These are phyloP conservation scores for Nemania abortiva DNA, from an alignment of 2,329 filamentous ascomycete species.

Conservation along the genomic window DNA sequence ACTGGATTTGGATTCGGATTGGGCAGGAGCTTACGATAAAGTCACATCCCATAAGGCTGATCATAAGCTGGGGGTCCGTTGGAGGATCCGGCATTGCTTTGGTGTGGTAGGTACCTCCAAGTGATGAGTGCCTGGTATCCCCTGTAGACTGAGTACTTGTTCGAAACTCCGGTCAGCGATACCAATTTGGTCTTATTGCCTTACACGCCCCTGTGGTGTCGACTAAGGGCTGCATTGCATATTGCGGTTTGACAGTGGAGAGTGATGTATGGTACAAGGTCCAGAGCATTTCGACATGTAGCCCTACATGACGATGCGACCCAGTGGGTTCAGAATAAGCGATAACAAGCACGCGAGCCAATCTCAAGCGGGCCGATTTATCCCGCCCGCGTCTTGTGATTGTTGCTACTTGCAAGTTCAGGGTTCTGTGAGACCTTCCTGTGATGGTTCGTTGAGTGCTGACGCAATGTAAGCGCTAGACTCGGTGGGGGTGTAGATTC, in stretches of 20 bases:
- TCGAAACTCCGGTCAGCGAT: constrained; percentile 26
- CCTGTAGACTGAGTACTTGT: constrained; percentile 10
- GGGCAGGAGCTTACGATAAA: constrained; percentile 31
- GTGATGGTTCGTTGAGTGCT: constrained; percentile 35
- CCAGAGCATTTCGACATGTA: constrained; percentile 29
- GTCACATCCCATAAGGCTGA: constrained; percentile 40
- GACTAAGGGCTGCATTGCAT: constrained; percentile 24
- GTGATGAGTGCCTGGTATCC: constrained; percentile 21
- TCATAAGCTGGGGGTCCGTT: constrained; percentile 27
- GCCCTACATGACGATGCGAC: constrained; percentile 35
- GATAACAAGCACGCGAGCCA: constrained; percentile 28
- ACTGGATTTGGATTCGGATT: constrained; percentile 16
- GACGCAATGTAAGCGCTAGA: constrained; percentile 42
- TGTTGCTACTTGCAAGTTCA: constrained; percentile 23
- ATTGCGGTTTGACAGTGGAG: constrained; percentile 6
- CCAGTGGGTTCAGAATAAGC: constrained; percentile 21
- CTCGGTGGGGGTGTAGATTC: constrained; percentile 35
- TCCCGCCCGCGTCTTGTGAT: constrained; percentile 30
- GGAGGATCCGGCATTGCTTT: constrained; percentile 37
- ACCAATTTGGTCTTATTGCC: constrained; percentile 17
- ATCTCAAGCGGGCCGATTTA: constrained; percentile 24
- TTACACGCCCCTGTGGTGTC: constrained; percentile 12
- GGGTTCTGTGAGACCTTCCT: constrained; percentile 37
- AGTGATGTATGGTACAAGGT: constrained; percentile 23
- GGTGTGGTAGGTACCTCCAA: constrained; percentile 28